phyloP scores from a whole-genome alignment of 768 basidiomycete species.

The Termitomyces sp. region DNA sequence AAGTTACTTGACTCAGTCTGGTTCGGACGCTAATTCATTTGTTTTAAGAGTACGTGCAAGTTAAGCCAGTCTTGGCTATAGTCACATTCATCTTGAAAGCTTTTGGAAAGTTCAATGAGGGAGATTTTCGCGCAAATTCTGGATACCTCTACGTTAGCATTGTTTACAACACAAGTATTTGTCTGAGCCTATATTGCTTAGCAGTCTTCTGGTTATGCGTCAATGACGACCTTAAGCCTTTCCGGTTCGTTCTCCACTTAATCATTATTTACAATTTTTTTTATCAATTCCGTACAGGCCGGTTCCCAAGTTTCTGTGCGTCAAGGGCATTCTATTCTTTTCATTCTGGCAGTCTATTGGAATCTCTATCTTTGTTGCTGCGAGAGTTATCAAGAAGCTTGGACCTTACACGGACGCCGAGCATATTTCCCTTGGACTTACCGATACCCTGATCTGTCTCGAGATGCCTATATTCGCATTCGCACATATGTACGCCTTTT shows the following conservation, averaged over 20 bases:
- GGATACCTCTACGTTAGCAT: conserved; percentile 92
- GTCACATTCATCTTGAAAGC: conserved; percentile 86
- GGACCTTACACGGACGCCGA: conserved; percentile 87
- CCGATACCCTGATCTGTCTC: conserved; percentile 88
- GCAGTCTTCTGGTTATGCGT: conserved; percentile 98
- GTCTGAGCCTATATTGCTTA: conserved; percentile 80
- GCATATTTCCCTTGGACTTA: conserved; percentile 87
- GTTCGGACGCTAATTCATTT: conserved; percentile 43
- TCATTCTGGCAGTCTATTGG: conserved; percentile 95
- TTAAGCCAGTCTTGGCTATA: conserved; percentile 87
- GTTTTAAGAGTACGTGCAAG: conserved; percentile 89
- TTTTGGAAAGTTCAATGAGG: conserved; percentile 84
- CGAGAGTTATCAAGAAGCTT: conserved; percentile 68
- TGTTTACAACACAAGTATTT: conserved; percentile 81
- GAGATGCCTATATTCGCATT: conserved; percentile 98
- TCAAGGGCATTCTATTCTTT: conserved; percentile 97
- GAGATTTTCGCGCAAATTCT: conserved; percentile 76
- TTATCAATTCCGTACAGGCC: conserved; percentile 44
- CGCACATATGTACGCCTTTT: conserved; percentile 94
- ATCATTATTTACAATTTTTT: neutral
- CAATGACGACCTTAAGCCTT: conserved; percentile 83
- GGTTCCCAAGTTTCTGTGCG: conserved; percentile 96
- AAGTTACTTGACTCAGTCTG: neutral
- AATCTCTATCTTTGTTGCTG: conserved; percentile 86
- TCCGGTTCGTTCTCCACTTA: conserved; percentile 49